A percentile compares a stretch with the other conserved stretches of the same genome.
Conservation (phyloP, 1,284 basidiomycete species). For the Ustilago nuda region DNA sequence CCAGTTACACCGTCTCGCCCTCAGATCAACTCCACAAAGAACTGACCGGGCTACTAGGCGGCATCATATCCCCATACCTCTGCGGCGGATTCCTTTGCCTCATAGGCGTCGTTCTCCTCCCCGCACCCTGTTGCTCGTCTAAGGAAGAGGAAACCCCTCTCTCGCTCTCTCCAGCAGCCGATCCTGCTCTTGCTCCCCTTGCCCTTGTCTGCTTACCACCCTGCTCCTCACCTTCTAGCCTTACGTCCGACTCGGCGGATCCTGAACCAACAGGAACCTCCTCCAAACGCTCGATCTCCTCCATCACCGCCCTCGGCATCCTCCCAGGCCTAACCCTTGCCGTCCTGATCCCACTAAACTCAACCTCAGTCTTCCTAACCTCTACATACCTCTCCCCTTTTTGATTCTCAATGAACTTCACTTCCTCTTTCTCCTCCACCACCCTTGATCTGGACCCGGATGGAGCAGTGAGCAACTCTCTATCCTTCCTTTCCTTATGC, state of each 20-base stretch:
- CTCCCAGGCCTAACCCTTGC: not conserved
- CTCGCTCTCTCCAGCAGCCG: slow-evolving; percentile 14
- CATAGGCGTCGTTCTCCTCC: slow-evolving; percentile 23
- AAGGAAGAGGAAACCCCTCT: slow-evolving; percentile 3
- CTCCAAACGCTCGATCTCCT: not conserved
- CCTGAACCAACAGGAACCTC: not conserved
- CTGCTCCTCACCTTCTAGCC: not conserved
- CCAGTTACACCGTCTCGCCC: not conserved
- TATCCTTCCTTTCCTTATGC: slow-evolving; percentile 9
- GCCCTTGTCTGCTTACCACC: not conserved
- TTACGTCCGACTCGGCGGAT: not conserved
- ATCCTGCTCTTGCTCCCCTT: not conserved
- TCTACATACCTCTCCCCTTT: slow-evolving; percentile 36
- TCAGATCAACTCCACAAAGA: not conserved
- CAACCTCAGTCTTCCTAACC: slow-evolving; percentile 27
- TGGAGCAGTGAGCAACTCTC: slow-evolving; percentile 5
- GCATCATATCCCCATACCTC: slow-evolving; percentile 18
- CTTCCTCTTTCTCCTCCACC: slow-evolving; percentile 72
- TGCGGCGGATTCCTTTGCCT: slow-evolving; percentile 27
- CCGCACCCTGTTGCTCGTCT: slow-evolving; percentile 2
- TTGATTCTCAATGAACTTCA: slow-evolving; percentile 66
- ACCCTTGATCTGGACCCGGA: slow-evolving; percentile 36
- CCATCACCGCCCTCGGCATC: not conserved
- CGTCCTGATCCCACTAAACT: not conserved
- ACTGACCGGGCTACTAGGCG: not conserved